These are phyloP conservation scores for Juncus effusus DNA, from an alignment of 176 grass and related monocot species.

Conservation along the genomic window DNA sequence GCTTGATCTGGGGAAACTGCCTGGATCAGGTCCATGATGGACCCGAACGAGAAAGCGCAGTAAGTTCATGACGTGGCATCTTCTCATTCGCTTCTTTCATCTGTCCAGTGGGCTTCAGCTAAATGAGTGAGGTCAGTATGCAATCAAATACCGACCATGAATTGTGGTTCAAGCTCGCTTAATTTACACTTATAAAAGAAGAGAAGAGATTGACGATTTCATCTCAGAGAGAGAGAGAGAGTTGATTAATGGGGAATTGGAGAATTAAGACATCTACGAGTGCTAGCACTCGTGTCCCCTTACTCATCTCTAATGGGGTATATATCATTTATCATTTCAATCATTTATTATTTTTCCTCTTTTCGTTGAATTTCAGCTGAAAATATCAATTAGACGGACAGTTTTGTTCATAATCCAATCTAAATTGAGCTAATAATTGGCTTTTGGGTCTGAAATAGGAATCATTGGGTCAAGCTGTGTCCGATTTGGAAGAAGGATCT, in stretches of 20 bases:
- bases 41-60: too few species aligned
- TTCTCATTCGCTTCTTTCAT: neutral
- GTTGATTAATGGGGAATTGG: conserved; percentile 12
- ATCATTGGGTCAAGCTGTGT: conserved; percentile 28
- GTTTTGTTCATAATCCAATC: neutral
- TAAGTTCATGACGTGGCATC: neutral
- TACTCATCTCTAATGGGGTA: conserved; percentile 23
- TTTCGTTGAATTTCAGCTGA: neutral
- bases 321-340: neutral
- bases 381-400: neutral
- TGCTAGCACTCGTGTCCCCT: neutral
- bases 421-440: conserved; percentile 7
- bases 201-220: too few species aligned
- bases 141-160: neutral
- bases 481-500: conserved; percentile 88
- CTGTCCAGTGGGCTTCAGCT: neutral
- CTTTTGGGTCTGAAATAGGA: conserved; percentile 37
- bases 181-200: neutral
- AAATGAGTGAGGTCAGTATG: neutral
- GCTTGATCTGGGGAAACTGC: too few species aligned
- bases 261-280: neutral
- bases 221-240: neutral
- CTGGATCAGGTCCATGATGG: too few species aligned
- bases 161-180: neutral
- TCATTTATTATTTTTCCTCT: neutral